phyloP scores from a whole-genome alignment of 805 yeast species.

The Yarrowia sp. region DNA sequence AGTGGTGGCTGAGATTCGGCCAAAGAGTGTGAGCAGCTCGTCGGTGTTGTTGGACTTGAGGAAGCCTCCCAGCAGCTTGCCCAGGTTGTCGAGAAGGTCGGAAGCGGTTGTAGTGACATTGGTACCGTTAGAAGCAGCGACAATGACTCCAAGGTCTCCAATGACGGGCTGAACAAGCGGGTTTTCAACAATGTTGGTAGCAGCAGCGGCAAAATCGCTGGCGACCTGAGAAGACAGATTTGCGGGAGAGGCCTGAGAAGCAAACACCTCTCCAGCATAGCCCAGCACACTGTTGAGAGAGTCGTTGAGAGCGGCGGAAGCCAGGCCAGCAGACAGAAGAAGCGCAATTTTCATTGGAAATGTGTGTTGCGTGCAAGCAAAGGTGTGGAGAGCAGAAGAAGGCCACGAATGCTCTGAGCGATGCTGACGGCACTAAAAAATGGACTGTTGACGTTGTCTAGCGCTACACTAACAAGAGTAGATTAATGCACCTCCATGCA shows the following conservation, averaged over 20 bases:
- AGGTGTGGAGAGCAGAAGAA: neutral
- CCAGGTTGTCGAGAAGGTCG: neutral
- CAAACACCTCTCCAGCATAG: constrained; percentile 19
- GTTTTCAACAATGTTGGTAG: neutral
- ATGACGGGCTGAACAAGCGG: constrained; percentile 7
- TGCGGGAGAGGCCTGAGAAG: neutral
- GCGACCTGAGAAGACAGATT: neutral
- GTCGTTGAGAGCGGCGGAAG: constrained; percentile 1
- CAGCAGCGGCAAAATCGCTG: constrained; percentile 2
- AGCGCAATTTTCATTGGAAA: neutral
- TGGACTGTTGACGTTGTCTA: constrained; percentile 13
- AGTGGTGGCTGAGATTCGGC: neutral
- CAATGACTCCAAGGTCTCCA: neutral
- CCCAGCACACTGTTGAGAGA: neutral
- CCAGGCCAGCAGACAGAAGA: neutral
- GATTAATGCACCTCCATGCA: neutral
- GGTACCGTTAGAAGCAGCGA: neutral
- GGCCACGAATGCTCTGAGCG: neutral
- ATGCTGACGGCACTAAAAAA: neutral
- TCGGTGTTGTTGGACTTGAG: constrained; percentile 1
- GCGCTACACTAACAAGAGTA: neutral
- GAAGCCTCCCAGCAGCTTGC: constrained; percentile 8
- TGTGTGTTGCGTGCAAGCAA: neutral
- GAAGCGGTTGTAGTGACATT: neutral
- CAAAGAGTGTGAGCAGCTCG: neutral